These are phyloP conservation scores for Oryza longistaminata DNA, from an alignment of 176 grass and related monocot species.

Conservation along the genomic window DNA sequence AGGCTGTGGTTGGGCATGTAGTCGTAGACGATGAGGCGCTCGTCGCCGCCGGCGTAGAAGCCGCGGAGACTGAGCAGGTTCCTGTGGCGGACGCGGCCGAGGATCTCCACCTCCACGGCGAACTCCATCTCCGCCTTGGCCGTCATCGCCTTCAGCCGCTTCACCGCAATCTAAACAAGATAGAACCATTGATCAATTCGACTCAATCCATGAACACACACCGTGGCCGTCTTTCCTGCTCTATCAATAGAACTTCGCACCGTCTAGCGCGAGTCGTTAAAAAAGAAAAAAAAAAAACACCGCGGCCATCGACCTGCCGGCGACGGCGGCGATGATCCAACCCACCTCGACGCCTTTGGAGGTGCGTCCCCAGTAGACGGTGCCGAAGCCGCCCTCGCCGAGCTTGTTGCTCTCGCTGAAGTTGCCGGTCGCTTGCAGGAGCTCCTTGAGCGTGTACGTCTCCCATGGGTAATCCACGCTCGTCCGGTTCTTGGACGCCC, in stretches of 20 bases:
- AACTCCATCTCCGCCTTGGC: slow-evolving; percentile 83
- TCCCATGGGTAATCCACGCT: slow-evolving; percentile 76
- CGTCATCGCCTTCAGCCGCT: slow-evolving; percentile 70
- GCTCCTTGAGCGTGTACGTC: slow-evolving; percentile 66
- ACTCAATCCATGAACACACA: not conserved
- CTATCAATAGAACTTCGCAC: no score
- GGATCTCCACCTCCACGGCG: slow-evolving; percentile 80
- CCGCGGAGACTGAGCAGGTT: slow-evolving; percentile 71
- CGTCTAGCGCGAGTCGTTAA: no score
- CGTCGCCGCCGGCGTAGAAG: slow-evolving; percentile 65
- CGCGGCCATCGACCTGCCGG: not conserved
- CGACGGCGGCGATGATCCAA: not conserved
- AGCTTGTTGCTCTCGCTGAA: slow-evolving; percentile 68
- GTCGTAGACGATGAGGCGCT: slow-evolving; percentile 83
- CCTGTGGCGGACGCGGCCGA: slow-evolving; percentile 63
- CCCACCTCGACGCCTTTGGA: slow-evolving; percentile 61
- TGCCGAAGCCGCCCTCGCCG: slow-evolving; percentile 78
- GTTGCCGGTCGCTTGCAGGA: slow-evolving; percentile 67
- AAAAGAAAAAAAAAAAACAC: no score
- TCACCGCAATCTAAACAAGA: slow-evolving; percentile 61
- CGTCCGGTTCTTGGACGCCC: slow-evolving; percentile 29
- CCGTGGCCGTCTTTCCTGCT: no score
- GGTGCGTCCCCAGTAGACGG: slow-evolving; percentile 66
- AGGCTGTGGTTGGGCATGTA: slow-evolving; percentile 93
- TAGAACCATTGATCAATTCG: no score